Percentiles rank a stretch among this genome's conserved stretches.
Evolutionary conservation across 1,284 basidiomycete species (phyloP).

Genomic region (Vanrija pseudolonga): DNA sequence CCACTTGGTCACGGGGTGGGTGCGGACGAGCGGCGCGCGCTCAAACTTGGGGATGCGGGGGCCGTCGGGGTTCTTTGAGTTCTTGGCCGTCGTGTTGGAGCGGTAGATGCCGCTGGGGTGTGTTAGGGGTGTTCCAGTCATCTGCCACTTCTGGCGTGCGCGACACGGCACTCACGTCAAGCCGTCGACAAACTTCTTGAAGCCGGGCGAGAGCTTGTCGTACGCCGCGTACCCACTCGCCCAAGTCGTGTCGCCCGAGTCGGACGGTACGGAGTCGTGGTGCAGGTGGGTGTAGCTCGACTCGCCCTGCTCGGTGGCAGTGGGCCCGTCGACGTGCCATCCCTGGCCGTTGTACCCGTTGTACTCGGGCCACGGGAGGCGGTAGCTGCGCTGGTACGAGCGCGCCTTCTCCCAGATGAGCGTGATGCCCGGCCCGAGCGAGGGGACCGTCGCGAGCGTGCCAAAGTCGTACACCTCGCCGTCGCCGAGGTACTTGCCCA

Average conservation of each 20-base stretch:
- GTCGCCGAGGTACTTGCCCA: slow-evolving; percentile 34
- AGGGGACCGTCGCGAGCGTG: slow-evolving; percentile 53
- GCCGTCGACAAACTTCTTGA: slow-evolving; percentile 26
- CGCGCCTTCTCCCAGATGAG: slow-evolving; percentile 22
- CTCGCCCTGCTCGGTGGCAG: slow-evolving; percentile 60
- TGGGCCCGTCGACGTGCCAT: slow-evolving; percentile 64
- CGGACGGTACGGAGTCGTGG: slow-evolving; percentile 48
- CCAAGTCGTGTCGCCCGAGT: slow-evolving; percentile 34
- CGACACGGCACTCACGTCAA: slow-evolving; percentile 18
- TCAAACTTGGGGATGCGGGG: slow-evolving; percentile 59
- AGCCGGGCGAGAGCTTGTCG: slow-evolving; percentile 29
- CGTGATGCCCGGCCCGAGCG: slow-evolving; percentile 11
- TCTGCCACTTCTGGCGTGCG: background rate
- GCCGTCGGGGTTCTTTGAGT: slow-evolving; percentile 24
- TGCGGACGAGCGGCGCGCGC: slow-evolving; percentile 23
- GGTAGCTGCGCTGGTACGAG: background rate
- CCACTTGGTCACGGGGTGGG: slow-evolving; percentile 29
- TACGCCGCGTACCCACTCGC: slow-evolving; percentile 53
- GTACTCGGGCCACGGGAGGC: slow-evolving; percentile 7
- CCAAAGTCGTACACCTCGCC: slow-evolving; percentile 59
- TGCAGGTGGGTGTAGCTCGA: slow-evolving; percentile 59
- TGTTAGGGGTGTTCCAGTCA: slow-evolving; percentile 2
- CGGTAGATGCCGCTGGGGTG: slow-evolving; percentile 24
- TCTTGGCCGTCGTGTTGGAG: slow-evolving; percentile 27
- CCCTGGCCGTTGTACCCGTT: slow-evolving; percentile 52